Base-by-base conservation (phyloP, 2,329 filamentous ascomycete species). In the Ascochyta lentis region DNA sequence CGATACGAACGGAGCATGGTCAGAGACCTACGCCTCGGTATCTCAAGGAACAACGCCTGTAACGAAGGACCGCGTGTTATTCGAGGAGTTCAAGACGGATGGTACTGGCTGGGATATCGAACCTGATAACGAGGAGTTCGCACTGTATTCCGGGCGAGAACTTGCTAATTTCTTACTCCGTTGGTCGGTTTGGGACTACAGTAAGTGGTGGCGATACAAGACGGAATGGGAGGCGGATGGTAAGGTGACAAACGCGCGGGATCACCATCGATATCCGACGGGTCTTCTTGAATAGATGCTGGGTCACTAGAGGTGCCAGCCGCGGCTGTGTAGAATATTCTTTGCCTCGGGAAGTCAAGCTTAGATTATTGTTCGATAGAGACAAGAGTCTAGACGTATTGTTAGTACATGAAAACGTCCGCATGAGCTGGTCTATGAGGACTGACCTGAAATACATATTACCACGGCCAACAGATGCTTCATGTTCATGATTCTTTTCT, bases 201-300 rank as follows among this genome's bases (percentile, higher is more conserved):
- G 49, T 24, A 39, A 41, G 24, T 58, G 56, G 50, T 45, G 48
- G 38, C 44, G 49, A 29, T 60, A 53, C 19, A 37, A 27, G 15
- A 44, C 59, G 6, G 53, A 55, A 19, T 62, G 60, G 55, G 53
- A 62, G 44, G 46, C 37, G 3, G 54, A 61, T 34, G 60, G 60
- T 6, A 46, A 54, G 15, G 44, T 60, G 31, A 56, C 53, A 2
- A 52, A 53, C 23, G 58, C 54, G n/a, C 37, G 49, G 29, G 58
- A 60, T 4, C 22, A 27, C 12, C 39, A 43, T 29, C 54, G 54
- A 15, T 52, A 53, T 26, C 49, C 48, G 5, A 35, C 53, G 10
- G 53, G 53, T n/a, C 12, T 55, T 23, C 24, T 43, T 4, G 47
- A 56, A 19, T 50, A 38, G 50, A 35, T 15, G 23, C 19, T 7